Evolutionary conservation across 1,139 yeast genomes (phyloP).

Genomic region (Diutina mesorugosa): DNA sequence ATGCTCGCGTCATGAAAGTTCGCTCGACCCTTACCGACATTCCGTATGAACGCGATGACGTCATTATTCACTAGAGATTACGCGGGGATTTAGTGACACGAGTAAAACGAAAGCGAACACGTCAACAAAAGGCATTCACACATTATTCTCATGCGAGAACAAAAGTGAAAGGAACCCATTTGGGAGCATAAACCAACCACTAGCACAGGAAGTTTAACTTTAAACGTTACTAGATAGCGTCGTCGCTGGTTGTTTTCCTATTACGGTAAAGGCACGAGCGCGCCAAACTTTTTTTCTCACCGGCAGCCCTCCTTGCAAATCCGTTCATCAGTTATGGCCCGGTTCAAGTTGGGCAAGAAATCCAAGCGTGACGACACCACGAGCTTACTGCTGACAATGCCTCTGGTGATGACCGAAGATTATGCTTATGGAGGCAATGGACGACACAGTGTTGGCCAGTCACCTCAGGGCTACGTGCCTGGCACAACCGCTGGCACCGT

Average conservation of each 20-base stretch:
- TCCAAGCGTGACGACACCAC: slow-evolving; percentile 7
- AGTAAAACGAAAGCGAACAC: neutral
- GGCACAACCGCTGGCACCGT: neutral
- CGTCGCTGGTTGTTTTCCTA: neutral
- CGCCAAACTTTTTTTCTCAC: neutral
- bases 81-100: neutral
- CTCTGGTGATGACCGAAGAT: slow-evolving; percentile 1
- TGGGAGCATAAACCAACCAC: too few species aligned
- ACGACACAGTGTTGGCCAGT: neutral
- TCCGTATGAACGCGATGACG: neutral
- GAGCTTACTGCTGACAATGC: neutral
- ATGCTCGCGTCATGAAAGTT: too few species aligned
- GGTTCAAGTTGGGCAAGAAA: slow-evolving; percentile 17
- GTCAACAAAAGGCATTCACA: neutral
- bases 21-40: too few species aligned
- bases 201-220: too few species aligned
- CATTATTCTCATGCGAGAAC: neutral
- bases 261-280: neutral
- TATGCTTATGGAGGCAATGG: neutral
- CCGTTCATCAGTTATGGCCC: slow-evolving; percentile 11
- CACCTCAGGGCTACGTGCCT: slow-evolving; percentile 5
- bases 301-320: neutral
- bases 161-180: too few species aligned
- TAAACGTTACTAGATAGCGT: neutral
- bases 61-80: neutral